Conservation (phyloP, 169 alveolate species). For the Plasmodium chabaudi region DNA sequence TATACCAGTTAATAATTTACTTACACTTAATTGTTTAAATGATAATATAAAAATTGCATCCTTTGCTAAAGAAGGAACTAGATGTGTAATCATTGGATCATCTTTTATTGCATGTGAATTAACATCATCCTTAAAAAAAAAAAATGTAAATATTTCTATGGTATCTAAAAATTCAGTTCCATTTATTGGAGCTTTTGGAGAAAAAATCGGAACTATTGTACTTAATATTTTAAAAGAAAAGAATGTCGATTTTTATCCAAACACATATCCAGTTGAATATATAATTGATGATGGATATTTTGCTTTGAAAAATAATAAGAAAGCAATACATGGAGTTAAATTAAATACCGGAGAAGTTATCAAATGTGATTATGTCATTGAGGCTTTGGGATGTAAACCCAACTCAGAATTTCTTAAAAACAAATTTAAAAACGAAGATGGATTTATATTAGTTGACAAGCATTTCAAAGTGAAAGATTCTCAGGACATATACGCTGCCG, state of each 20-base stretch:
- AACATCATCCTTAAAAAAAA: slow-evolving; percentile 80
- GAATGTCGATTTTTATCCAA: slow-evolving; percentile 77
- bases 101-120: slow-evolving; percentile 86
- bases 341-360: slow-evolving; percentile 78
- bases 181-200: slow-evolving; percentile 78
- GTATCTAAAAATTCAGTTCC: slow-evolving; percentile 81
- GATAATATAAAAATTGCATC: slow-evolving; percentile 72
- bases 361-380: slow-evolving; percentile 85
- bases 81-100: slow-evolving; percentile 84
- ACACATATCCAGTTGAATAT: slow-evolving; percentile 69
- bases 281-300: slow-evolving; percentile 34
- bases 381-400: slow-evolving; percentile 85
- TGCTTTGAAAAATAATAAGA: slow-evolving; percentile 35
- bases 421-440: slow-evolving; percentile 75
- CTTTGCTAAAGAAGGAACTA: slow-evolving; percentile 78
- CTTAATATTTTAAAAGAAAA: slow-evolving; percentile 77
- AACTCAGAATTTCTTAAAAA: slow-evolving; percentile 78
- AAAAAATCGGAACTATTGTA: slow-evolving; percentile 77
- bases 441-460: slow-evolving; percentile 79
- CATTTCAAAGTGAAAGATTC: slow-evolving; percentile 80
- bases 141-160: slow-evolving; percentile 82
- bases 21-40: slow-evolving; percentile 80
- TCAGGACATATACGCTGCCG: slow-evolving; percentile 84
- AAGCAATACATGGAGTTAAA: slow-evolving; percentile 79
- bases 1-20: slow-evolving; percentile 48